A percentile compares a stretch with the other conserved stretches of the same genome.
phyloP scores from a whole-genome alignment of 2,329 filamentous ascomycete species.

The Aureobasidium leucospermi region DNA sequence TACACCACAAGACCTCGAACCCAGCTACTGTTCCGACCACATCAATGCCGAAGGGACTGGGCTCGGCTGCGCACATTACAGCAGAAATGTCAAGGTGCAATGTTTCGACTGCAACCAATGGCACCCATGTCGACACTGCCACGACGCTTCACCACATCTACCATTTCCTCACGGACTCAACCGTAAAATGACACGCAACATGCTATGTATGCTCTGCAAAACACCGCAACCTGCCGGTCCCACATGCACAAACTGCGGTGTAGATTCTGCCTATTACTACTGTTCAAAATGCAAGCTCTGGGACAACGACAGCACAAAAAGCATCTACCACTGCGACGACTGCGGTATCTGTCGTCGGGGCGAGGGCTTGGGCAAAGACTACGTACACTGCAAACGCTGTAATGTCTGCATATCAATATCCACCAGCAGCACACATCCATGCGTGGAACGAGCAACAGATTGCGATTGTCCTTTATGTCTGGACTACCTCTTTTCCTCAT shows the following conservation, averaged over 20 bases:
- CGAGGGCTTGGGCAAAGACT: constrained; percentile 88
- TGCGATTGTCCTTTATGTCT: constrained; percentile 96
- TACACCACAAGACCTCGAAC: constrained; percentile 25
- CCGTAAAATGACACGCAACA: constrained; percentile 78
- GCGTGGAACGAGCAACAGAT: constrained; percentile 88
- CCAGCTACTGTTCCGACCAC: constrained; percentile 30
- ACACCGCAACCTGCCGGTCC: constrained; percentile 77
- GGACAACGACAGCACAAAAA: constrained; percentile 86
- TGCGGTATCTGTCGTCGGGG: constrained; percentile 93
- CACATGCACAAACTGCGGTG: constrained; percentile 68
- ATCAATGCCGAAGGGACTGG: constrained; percentile 41
- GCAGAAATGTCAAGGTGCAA: constrained; percentile 91
- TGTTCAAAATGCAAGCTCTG: constrained; percentile 93
- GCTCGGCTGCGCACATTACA: constrained; percentile 86
- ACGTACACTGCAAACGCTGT: constrained; percentile 97
- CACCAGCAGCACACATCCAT: constrained; percentile 78
- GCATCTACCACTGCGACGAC: constrained; percentile 92
- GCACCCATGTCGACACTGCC: constrained; percentile 94
- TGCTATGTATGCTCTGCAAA: constrained; percentile 94
- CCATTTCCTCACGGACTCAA: constrained; percentile 50
- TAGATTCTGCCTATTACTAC: constrained; percentile 79
- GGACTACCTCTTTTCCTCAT: constrained; percentile 92
- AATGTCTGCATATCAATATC: constrained; percentile 90
- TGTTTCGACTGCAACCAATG: constrained; percentile 83
- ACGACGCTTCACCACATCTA: constrained; percentile 71